phyloP scores from a whole-genome alignment of 139 green algal genomes.

The Chlamydomonas schloesseri region DNA sequence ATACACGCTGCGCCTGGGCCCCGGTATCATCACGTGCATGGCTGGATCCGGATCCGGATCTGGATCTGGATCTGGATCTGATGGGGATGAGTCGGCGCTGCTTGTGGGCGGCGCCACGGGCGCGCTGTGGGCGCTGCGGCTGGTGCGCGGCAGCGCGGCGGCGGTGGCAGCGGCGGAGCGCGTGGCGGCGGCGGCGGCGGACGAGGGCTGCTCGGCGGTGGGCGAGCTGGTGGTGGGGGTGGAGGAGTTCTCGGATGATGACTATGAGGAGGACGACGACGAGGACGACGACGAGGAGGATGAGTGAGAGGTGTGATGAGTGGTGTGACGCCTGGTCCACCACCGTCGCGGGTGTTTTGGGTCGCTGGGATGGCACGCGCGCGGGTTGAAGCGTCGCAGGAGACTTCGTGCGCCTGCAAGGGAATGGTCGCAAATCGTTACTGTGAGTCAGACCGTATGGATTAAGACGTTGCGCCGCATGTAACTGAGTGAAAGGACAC shows the following conservation, averaged over 20 bases:
- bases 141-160: slow-evolving; percentile 21
- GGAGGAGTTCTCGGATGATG: slow-evolving; percentile 39
- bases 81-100: not conserved
- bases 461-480: no score
- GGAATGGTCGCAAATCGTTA: no score
- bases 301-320: not conserved
- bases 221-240: slow-evolving; percentile 36
- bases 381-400: no score
- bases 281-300: slow-evolving; percentile 24
- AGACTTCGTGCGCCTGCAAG: no score
- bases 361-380: no score
- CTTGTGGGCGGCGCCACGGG: slow-evolving; percentile 25
- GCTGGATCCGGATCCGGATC: not conserved
- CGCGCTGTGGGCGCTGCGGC: slow-evolving; percentile 30
- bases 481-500: no score
- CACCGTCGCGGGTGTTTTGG: no score
- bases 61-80: no score
- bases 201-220: not conserved
- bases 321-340: no score
- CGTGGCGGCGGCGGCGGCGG: not conserved
- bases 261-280: slow-evolving; percentile 20
- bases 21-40: slow-evolving; percentile 24
- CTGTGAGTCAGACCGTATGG: no score
- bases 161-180: slow-evolving; percentile 28
- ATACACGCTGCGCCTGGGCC: slow-evolving; percentile 38